phyloP scores from a whole-genome alignment of 2,329 filamentous ascomycete genomes.

The Ceratocystis papillata region DNA sequence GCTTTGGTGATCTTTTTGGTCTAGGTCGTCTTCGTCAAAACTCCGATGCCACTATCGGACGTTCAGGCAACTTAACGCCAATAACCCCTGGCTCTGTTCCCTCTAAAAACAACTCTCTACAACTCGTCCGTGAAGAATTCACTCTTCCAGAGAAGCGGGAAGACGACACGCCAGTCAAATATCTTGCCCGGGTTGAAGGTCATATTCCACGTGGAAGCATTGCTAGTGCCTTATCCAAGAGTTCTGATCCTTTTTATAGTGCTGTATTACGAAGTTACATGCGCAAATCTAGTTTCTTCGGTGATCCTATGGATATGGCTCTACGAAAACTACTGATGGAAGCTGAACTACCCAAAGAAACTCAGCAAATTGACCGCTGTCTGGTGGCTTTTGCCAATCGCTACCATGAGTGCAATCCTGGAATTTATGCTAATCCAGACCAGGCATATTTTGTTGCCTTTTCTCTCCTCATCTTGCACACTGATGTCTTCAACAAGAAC shows the following conservation, averaged over 20 bases:
- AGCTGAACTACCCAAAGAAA: constrained; percentile 90
- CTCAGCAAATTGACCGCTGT: constrained; percentile 92
- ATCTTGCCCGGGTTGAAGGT: constrained; percentile 73
- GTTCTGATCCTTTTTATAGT: constrained; percentile 70
- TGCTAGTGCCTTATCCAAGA: constrained; percentile 74
- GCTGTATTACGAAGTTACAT: constrained; percentile 88
- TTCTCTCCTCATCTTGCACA: constrained; percentile 89
- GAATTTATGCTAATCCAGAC: constrained; percentile 80
- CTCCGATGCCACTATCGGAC: constrained; percentile 52
- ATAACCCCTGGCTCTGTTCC: constrained; percentile 57
- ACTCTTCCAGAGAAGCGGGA: constrained; percentile 69
- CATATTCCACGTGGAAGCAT: constrained; percentile 70
- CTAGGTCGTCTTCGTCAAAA: constrained; percentile 70
- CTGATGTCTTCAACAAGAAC: constrained; percentile 99
- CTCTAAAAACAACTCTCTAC: constrained; percentile 76
- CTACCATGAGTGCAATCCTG: constrained; percentile 96
- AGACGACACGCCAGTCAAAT: constrained; percentile 81
- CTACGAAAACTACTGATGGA: constrained; percentile 93
- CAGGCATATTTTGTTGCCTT: constrained; percentile 99
- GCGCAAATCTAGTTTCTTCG: constrained; percentile 88
- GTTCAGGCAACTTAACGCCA: constrained; percentile 57
- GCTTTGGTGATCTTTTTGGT: constrained; percentile 79
- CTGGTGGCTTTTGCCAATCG: constrained; percentile 89
- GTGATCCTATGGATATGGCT: constrained; percentile 95
- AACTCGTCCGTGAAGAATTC: constrained; percentile 59